These are phyloP conservation scores for Serendipita sp. DNA, from an alignment of 768 basidiomycete genomes.

Conservation along the genomic window DNA sequence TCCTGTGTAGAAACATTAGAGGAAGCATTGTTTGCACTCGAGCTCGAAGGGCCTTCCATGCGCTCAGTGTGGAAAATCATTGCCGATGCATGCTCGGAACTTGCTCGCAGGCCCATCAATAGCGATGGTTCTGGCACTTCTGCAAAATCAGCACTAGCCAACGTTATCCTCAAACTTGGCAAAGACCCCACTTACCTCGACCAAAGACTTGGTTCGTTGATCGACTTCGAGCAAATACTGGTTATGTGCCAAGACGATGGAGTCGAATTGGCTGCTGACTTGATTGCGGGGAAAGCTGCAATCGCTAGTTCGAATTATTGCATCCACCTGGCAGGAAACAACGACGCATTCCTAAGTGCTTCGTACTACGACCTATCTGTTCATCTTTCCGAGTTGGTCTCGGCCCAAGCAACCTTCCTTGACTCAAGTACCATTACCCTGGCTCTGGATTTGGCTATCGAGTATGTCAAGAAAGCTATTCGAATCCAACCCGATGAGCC, in stretches of 20 bases:
- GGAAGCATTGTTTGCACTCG: conserved; percentile 34
- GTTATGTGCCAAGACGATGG: not conserved
- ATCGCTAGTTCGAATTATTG: conserved; percentile 46
- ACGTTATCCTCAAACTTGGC: not conserved
- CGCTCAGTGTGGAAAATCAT: conserved; percentile 59
- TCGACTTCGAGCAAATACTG: conserved; percentile 15
- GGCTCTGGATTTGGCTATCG: conserved; percentile 28
- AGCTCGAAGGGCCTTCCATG: conserved; percentile 44
- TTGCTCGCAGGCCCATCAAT: conserved; percentile 2
- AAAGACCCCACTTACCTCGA: not conserved
- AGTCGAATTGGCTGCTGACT: conserved; percentile 10
- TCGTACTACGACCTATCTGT: conserved; percentile 63
- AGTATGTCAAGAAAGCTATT: conserved; percentile 53
- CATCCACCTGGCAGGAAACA: conserved; percentile 37
- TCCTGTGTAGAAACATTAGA: conserved; percentile 51
- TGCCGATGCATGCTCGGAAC: conserved; percentile 4
- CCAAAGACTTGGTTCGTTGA: not conserved
- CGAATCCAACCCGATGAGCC: conserved; percentile 55
- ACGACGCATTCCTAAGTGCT: conserved; percentile 34
- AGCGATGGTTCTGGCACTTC: not conserved
- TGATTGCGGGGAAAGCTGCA: conserved; percentile 33
- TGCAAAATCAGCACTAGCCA: not conserved
- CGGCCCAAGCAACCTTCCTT: conserved; percentile 15
- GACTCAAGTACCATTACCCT: conserved; percentile 19
- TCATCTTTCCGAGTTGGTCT: conserved; percentile 36